Percentiles rank a stretch among this genome's conserved stretches.
phyloP scores from a whole-genome alignment of 306 rosid species.

The Potentilla sterilis region DNA sequence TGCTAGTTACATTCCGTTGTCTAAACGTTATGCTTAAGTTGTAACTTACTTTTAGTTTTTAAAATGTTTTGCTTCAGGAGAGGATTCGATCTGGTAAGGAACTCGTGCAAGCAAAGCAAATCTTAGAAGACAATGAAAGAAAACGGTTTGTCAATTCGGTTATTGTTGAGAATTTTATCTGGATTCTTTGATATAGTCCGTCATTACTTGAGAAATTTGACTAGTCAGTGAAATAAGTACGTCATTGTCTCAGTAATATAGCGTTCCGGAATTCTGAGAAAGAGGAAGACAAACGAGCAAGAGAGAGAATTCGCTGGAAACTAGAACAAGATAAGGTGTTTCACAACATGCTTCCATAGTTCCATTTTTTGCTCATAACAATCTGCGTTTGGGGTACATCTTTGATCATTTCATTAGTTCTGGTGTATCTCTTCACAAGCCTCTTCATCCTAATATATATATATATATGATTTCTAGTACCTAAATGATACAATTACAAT shows the following conservation, averaged over 20 bases:
- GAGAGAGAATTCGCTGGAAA: constrained; percentile 49
- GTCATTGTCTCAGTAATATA: constrained; percentile 40
- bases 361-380: background rate
- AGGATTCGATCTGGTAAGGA: constrained; percentile 64
- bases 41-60: background rate
- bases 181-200: background rate
- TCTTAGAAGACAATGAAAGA: constrained; percentile 65
- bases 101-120: constrained; percentile 52
- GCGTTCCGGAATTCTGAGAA: constrained; percentile 54
- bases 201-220: background rate
- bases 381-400: background rate
- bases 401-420: background rate
- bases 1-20: background rate
- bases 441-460: background rate
- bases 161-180: constrained; percentile 4
- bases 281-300: constrained; percentile 74
- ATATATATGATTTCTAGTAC: background rate
- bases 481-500: background rate
- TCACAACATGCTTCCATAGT: constrained; percentile 9
- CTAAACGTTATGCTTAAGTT: background rate
- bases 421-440: background rate
- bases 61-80: constrained; percentile 42
- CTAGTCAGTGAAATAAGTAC: constrained; percentile 6
- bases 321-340: constrained; percentile 83
- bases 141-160: constrained; percentile 43